These are phyloP conservation scores for Thelephora terrestris DNA, from an alignment of 1,284 basidiomycete species.

Conservation along the genomic window DNA sequence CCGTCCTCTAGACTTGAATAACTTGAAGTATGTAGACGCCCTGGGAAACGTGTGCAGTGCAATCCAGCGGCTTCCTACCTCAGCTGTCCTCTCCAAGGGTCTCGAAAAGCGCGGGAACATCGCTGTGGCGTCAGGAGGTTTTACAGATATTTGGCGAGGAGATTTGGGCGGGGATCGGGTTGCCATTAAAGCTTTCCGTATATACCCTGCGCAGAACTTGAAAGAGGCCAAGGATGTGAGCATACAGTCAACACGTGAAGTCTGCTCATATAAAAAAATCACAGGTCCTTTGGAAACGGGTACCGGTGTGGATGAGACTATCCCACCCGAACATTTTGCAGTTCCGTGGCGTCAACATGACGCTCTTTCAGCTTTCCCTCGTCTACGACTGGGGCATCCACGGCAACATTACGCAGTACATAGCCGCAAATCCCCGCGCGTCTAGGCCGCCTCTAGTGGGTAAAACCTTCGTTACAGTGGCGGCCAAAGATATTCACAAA, in stretches of 20 bases:
- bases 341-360: slow-evolving; percentile 5
- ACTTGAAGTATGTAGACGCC: not conserved
- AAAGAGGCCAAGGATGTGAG: not conserved
- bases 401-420: slow-evolving; percentile 5
- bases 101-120: not conserved
- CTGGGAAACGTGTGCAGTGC: not conserved
- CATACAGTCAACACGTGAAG: not conserved
- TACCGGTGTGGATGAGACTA: not conserved
- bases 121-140: not conserved
- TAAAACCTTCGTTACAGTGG: not conserved
- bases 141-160: not conserved
- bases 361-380: slow-evolving; percentile 5
- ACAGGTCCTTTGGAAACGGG: not conserved
- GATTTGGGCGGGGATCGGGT: not conserved
- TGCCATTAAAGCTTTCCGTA: not conserved
- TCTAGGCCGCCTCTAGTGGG: slow-evolving; percentile 5
- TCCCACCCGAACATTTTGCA: slow-evolving; percentile 4
- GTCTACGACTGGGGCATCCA: slow-evolving; percentile 6
- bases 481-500: too few species aligned
- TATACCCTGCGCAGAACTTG: not conserved
- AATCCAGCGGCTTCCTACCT: not conserved
- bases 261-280: not conserved
- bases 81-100: not conserved
- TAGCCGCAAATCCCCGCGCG: slow-evolving; percentile 1
- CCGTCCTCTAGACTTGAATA: too few species aligned